Evolutionary conservation across 1,139 yeast genomes (phyloP), one percentile per base, ranked within the genome.

Genomic region (Candida sp.): DNA sequence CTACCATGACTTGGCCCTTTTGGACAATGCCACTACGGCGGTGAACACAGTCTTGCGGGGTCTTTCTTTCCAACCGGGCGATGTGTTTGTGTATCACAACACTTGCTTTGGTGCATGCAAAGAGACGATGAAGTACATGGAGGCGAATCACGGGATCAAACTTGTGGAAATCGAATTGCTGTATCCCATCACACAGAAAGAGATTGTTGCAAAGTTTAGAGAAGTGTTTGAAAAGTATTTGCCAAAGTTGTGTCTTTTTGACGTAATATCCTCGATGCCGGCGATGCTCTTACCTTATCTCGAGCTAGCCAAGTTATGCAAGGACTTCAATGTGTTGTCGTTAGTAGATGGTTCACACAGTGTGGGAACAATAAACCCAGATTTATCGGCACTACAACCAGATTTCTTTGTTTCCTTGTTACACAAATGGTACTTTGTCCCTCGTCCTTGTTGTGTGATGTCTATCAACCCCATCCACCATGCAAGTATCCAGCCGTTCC

Each of bases 311-410:
- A 55, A 65, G n/a, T 64, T 82, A 45, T 84, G 90, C 58, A 67
- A 69, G 12, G 63, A 80, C 46, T 68, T 81, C 53, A 66, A 68
- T 7, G 80, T 83, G 5, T 58, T 85, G 44, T 82, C 90, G 3
- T 66, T 85, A 40, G 75, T 88, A 28, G 96, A 88, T 63, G 94
- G 88, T 7, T 91, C 94, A 3, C 94, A 88, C 63, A 80, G 84
- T 1, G 72, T 83, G 34, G 94, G 94, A 0, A 67, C 83, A 47
- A 59, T 83, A 7, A 60, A 63, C 22, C 54, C 52, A 12, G 73
- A 81, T 51, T 62, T 86, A 47, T 59, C 61, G 0, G 59, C 63
- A 2, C 66, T 81, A 23, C 63, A 74, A 48, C 90, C 93, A 0
- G 92, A 86, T 60, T 87, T 85, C 61, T 81, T 77, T 59, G 76